Evolutionary conservation across 1,284 basidiomycete genomes (phyloP).

Genomic region (Malassezia vespertilionis): DNA sequence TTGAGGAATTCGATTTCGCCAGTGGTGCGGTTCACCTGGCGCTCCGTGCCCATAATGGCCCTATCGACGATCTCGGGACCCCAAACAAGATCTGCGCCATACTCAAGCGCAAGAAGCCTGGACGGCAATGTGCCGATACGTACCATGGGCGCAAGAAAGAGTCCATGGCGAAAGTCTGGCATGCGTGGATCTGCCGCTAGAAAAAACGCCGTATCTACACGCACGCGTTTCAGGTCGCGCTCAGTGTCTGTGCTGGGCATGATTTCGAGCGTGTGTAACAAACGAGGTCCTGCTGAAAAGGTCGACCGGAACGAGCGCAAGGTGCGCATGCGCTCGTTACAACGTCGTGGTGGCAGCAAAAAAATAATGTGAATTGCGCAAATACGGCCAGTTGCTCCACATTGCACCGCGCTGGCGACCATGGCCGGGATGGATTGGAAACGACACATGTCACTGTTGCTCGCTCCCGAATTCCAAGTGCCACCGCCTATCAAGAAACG

Average conservation of each 20-base stretch:
- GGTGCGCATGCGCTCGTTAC: too few relatives aligned
- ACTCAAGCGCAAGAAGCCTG: slow-evolving; percentile 73
- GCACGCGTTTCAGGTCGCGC: too few relatives aligned
- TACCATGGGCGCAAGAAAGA: slow-evolving; percentile 46
- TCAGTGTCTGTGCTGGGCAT: too few relatives aligned
- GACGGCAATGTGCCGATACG: slow-evolving; percentile 55
- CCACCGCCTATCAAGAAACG: slow-evolving; percentile 1
- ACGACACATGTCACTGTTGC: not conserved
- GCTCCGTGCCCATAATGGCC: slow-evolving; percentile 74
- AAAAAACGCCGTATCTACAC: not conserved
- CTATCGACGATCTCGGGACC: slow-evolving; percentile 92
- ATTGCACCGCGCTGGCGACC: not conserved
- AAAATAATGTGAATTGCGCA: too few relatives aligned
- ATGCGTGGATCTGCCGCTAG: slow-evolving; percentile 4
- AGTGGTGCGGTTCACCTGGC: slow-evolving; percentile 73
- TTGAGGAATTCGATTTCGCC: slow-evolving; percentile 78
- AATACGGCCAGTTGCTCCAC: too few relatives aligned
- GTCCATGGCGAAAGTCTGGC: slow-evolving; percentile 22
- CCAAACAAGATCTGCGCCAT: slow-evolving; percentile 92
- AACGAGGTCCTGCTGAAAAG: too few relatives aligned
- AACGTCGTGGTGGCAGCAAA: too few relatives aligned
- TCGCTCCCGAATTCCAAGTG: slow-evolving; percentile 7
- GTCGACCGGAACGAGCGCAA: too few relatives aligned
- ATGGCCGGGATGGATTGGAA: not conserved
- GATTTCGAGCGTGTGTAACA: too few relatives aligned